Evolutionary conservation across 257 asterid genomes (phyloP).

Genomic region (Apocynum venetum): DNA sequence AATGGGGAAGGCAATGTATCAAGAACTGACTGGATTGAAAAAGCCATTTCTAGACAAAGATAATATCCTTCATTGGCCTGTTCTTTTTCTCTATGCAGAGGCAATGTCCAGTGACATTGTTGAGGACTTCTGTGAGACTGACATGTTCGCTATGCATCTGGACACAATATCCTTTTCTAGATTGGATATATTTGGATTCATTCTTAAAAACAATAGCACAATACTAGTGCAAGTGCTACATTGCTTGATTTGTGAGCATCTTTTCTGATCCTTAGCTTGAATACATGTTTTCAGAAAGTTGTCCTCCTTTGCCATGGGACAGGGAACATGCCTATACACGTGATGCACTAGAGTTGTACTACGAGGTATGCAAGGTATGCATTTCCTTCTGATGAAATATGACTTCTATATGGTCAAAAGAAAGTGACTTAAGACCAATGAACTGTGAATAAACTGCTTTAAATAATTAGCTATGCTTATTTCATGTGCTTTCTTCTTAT

Average conservation of each 20-base stretch:
- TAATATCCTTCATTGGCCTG: constrained; percentile 95
- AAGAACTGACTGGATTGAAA: constrained; percentile 79
- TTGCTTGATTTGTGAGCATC: constrained; percentile 15
- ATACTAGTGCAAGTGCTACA: not conserved
- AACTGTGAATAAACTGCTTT: not conserved
- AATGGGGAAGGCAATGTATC: constrained; percentile 79
- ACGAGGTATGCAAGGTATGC: constrained; percentile 85
- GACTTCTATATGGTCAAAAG: no score
- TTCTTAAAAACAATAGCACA: not conserved
- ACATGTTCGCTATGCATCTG: constrained; percentile 68
- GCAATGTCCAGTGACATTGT: constrained; percentile 89
- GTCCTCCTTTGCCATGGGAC: constrained; percentile 88
- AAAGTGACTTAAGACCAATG: not conserved
- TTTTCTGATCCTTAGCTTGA: constrained; percentile 54
- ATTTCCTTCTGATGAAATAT: not conserved
- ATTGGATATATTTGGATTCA: constrained; percentile 1
- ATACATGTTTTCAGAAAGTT: constrained; percentile 78
- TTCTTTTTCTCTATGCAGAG: constrained; percentile 76
- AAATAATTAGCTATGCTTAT: not conserved
- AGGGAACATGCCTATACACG: constrained; percentile 62
- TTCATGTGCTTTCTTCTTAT: not conserved
- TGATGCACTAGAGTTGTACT: constrained; percentile 78
- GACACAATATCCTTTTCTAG: constrained; percentile 78
- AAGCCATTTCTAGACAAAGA: constrained; percentile 60
- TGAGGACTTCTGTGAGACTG: constrained; percentile 91